Evolutionary conservation across 768 basidiomycete species (phyloP).

Genomic region (Cystobasidium tubakii): DNA sequence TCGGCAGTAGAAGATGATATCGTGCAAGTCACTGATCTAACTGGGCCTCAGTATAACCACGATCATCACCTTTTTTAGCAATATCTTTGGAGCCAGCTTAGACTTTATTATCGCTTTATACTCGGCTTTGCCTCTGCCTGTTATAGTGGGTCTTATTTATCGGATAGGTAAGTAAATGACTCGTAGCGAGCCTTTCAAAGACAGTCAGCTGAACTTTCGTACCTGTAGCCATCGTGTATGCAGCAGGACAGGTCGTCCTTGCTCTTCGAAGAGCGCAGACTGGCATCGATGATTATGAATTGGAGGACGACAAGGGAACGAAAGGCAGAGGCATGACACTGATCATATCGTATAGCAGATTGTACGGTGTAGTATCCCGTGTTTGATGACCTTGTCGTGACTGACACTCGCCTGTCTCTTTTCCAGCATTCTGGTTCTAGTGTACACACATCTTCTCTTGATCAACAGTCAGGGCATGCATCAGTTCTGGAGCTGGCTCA

Average conservation of each 20-base stretch:
- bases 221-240: constrained; percentile 40
- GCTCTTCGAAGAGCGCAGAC: constrained; percentile 41
- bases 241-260: constrained; percentile 44
- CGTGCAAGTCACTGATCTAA: constrained; percentile 36
- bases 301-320: constrained; percentile 41
- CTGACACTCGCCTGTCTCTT: no score
- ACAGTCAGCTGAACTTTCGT: background rate
- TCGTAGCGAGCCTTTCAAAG: background rate
- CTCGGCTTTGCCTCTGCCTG: constrained; percentile 45
- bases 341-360: constrained; percentile 41
- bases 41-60: constrained; percentile 40
- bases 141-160: constrained; percentile 43
- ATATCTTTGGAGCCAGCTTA: constrained; percentile 45
- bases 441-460: constrained; percentile 38
- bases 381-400: no score
- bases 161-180: constrained; percentile 26
- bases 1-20: background rate
- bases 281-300: constrained; percentile 39
- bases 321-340: constrained; percentile 40
- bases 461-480: constrained; percentile 38
- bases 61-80: constrained; percentile 34
- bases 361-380: constrained; percentile 38
- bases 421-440: constrained; percentile 29
- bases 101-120: constrained; percentile 45
- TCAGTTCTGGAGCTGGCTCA: constrained; percentile 43